Conservation (phyloP, 2,329 filamentous ascomycete species). For the Fusarium subtropicale region DNA sequence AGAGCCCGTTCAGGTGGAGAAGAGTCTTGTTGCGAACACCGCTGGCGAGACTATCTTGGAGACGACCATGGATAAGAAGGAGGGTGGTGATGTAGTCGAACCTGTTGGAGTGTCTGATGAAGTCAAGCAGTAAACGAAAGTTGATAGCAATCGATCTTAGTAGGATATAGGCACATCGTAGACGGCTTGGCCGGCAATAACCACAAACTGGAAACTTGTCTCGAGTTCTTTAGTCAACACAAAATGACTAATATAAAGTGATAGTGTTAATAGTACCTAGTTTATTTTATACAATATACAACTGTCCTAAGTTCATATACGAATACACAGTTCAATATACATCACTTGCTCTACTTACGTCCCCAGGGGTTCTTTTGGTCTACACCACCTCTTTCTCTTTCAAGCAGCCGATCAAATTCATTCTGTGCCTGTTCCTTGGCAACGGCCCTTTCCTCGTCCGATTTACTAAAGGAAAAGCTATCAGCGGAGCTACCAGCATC, state of each 20-base stretch:
- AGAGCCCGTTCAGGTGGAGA: constrained; percentile 39
- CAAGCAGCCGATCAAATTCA: constrained; percentile 63
- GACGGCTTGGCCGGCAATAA: constrained; percentile 17
- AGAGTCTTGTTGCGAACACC: constrained; percentile 56
- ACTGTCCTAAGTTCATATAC: constrained; percentile 8
- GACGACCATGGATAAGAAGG: constrained; percentile 53
- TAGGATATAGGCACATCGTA: constrained; percentile 14
- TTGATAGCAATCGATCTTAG: constrained; percentile 2
- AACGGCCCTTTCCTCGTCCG: constrained; percentile 53
- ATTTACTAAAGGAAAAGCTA: constrained; percentile 51
- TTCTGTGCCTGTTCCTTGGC: constrained; percentile 61
- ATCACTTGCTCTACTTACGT: constrained; percentile 17
- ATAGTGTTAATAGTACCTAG: not conserved
- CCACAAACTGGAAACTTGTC: constrained; percentile 8
- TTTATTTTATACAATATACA: constrained; percentile 6
- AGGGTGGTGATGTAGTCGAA: constrained; percentile 50
- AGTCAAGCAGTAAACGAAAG: constrained; percentile 45
- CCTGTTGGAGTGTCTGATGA: constrained; percentile 53
- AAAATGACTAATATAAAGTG: constrained; percentile 1
- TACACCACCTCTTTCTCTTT: constrained; percentile 55
- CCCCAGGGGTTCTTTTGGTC: constrained; percentile 48
- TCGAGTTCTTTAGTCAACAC: not conserved
- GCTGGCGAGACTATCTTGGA: constrained; percentile 59
- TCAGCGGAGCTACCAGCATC: constrained; percentile 45
- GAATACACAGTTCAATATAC: constrained; percentile 12